phyloP scores from a whole-genome alignment of 441 rosid species.

The Bruguiera hainesii region DNA sequence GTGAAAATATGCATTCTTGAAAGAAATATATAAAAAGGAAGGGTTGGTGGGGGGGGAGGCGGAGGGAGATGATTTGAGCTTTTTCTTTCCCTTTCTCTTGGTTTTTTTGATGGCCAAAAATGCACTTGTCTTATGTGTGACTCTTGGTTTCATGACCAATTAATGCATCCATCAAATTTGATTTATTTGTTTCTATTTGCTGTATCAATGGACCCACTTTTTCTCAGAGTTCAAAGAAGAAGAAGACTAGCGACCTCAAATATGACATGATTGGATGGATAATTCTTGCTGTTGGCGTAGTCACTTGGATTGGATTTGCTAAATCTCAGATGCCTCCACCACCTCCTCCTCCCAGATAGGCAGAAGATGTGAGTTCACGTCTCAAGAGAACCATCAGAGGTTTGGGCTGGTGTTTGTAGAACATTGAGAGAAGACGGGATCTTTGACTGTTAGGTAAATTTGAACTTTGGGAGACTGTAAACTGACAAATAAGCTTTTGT shows the following conservation, averaged over 20 bases:
- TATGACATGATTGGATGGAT: conserved; percentile 88
- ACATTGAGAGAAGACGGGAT: conserved; percentile 1
- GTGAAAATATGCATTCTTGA: background rate
- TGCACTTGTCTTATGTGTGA: background rate
- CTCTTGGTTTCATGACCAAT: background rate
- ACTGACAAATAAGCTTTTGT: conserved; percentile 16
- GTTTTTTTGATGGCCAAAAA: background rate
- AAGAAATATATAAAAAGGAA: background rate
- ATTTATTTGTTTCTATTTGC: background rate
- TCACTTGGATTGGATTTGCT: conserved; percentile 82
- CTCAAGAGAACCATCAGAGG: conserved; percentile 2
- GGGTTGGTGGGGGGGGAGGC: background rate
- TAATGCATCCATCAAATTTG: background rate
- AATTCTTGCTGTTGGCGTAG: conserved; percentile 75
- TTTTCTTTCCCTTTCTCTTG: background rate
- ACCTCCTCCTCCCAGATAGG: conserved; percentile 45
- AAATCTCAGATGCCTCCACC: conserved; percentile 66
- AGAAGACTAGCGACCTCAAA: conserved; percentile 61
- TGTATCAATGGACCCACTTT: background rate
- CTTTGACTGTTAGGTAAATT: conserved; percentile 14
- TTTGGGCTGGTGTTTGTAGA: conserved; percentile 11
- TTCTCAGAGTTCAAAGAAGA: conserved; percentile 53
- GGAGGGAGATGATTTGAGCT: too few relatives aligned
- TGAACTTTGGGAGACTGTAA: conserved; percentile 11
- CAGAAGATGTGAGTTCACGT: background rate